Base-by-base conservation (phyloP, 2,329 filamentous ascomycete species). In the Arthroderma uncinatum region DNA sequence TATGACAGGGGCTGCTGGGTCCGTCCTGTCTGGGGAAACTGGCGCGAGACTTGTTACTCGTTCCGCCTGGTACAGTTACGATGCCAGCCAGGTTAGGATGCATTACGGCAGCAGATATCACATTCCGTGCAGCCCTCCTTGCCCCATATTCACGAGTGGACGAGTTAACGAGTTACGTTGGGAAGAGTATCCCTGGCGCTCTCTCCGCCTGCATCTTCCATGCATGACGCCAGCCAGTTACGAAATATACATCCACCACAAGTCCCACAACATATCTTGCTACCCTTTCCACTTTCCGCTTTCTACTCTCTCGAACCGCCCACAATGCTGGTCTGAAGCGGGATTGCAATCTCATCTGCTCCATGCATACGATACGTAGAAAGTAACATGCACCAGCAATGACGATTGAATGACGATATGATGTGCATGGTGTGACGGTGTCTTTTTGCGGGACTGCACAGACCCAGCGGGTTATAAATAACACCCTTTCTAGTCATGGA, bases 31-130 rank as follows among this genome's bases (percentile, higher is more conserved):
- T 50, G 47, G 47, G 47, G 47, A 50, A 50, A 16, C 47, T 50
- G 47, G 47, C 47, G 47, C 47, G 47, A 50, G 47, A 50, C 47
- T 30, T 33, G 47, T 50, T 50, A 50, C 47, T 50, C 25, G 25
- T 50, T 50, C 47, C 25, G 25, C 47, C 47, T 10, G 19, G 21
- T 47, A 47, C 19, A 8, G 21, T 12, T 50, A 3, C 10, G n/a
- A 25, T 30, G 25, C n/a, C n/a, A 10, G n/a, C 47, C 47, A 33
- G 14, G 28, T 25, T 19, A 50, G 47, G 28, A 14, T 34, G 47
- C 47, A 30, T n/a, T 50, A 14, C n/a, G n/a, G 14, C 23, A 30
- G 23, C 47, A 50, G n/a, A 50, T 16, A 50, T 50, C 47, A 50
- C 47, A 50, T 50, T 50, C 47, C 47, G 28, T 33, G 47, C 47